Evolutionary conservation across 2,329 filamentous ascomycete genomes (phyloP).

Genomic region (Fusarium drepaniforme): DNA sequence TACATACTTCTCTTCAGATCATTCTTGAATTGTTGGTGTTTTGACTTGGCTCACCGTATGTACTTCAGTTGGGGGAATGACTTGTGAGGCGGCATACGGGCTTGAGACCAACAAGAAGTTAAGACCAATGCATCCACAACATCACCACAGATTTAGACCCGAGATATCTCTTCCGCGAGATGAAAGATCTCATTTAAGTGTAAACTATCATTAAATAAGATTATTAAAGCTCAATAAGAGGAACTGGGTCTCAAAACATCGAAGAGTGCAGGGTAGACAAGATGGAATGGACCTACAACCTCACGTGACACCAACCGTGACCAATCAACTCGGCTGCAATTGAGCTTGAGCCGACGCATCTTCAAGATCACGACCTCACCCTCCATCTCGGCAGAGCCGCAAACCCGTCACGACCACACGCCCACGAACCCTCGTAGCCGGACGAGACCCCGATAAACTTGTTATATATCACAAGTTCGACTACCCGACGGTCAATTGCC

Average conservation of each 20-base stretch:
- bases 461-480: conserved; percentile 24
- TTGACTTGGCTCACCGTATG: fast-evolving
- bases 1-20: not conserved
- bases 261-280: conserved; percentile 25
- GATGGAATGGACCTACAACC: fast-evolving
- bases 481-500: conserved; percentile 43
- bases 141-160: not conserved
- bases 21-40: not conserved
- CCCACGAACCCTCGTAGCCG: conserved; percentile 32
- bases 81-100: too few species aligned
- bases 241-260: not conserved
- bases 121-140: not conserved
- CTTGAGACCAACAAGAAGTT: not conserved
- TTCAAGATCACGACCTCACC: conserved; percentile 45
- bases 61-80: not conserved
- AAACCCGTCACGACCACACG: conserved; percentile 25
- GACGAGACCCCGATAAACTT: conserved; percentile 33
- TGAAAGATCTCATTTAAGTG: not conserved
- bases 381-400: conserved; percentile 36
- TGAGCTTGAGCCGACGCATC: conserved; percentile 43
- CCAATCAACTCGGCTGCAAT: conserved; percentile 45
- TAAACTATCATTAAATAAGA: not conserved
- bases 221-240: not conserved
- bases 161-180: fast-evolving
- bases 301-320: conserved; percentile 39